Evolutionary conservation across 495 filamentous ascomycete species (phyloP).

Genomic region (Neurospora tetraspora): DNA sequence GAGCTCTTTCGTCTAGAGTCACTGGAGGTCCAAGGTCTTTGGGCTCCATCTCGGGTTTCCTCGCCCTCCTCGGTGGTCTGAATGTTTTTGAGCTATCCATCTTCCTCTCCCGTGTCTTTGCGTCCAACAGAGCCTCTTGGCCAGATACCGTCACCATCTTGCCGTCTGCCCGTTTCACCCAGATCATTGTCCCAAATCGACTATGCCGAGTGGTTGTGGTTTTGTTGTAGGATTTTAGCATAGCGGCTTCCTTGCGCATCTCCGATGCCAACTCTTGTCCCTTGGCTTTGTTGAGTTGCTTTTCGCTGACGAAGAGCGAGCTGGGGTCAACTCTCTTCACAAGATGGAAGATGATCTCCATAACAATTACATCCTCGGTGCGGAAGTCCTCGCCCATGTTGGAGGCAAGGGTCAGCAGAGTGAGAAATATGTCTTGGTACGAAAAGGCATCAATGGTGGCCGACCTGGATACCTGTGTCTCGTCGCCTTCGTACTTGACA

Average conservation of each 20-base stretch:
- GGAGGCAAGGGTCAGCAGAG: constrained; percentile 76
- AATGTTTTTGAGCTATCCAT: constrained; percentile 91
- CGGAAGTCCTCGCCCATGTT: constrained; percentile 90
- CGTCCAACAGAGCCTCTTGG: constrained; percentile 68
- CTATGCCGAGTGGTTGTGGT: constrained; percentile 83
- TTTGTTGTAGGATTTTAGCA: constrained; percentile 67
- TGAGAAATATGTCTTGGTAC: constrained; percentile 78
- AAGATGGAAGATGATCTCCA: constrained; percentile 86
- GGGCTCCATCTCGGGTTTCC: constrained; percentile 53
- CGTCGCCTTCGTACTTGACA: constrained; percentile 53
- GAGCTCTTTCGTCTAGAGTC: constrained; percentile 55
- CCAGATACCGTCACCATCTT: constrained; percentile 80
- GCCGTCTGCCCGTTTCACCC: constrained; percentile 80
- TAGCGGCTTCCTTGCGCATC: constrained; percentile 68
- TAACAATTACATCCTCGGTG: constrained; percentile 69
- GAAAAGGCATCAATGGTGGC: constrained; percentile 80
- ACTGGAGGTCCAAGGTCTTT: constrained; percentile 69
- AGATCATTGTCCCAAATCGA: constrained; percentile 93
- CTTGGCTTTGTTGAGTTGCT: constrained; percentile 52
- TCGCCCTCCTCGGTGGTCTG: constrained; percentile 60
- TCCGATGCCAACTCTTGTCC: constrained; percentile 64
- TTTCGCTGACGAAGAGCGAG: constrained; percentile 77
- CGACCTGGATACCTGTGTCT: constrained; percentile 81
- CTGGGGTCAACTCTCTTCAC: constrained; percentile 82
- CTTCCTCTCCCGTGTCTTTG: constrained; percentile 62